Base-by-base conservation (phyloP, 306 rosid genomes). In the Prunus kanzakura region DNA sequence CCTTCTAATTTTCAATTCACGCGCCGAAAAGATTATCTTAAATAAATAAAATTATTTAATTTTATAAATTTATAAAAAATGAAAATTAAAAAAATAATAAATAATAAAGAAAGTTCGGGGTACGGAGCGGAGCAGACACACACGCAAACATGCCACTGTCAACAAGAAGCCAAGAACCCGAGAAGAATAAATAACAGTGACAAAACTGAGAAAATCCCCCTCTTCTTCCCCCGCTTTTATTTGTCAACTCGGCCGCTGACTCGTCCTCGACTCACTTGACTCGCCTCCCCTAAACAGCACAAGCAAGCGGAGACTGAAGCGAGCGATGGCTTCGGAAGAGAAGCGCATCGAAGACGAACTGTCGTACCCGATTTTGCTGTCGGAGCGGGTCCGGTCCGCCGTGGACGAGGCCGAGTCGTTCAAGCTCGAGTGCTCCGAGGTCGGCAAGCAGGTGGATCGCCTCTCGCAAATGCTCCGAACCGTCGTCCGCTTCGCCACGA, bases 401-500 rank as follows among this genome's bases (percentile, higher is more conserved):
- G 85, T 80, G 3, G 86, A 85, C 27, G 91, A 87, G 70, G 86
- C 90, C 3, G 76, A 82, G 66, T 88, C 86, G 6, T 91, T 84
- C 85, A 89, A 86, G 76, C 70, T 54, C 1, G 95, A 91, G 76
- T 91, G 95, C 71, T 52, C 84, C 22, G 91, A 91, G 57, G 93
- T 91, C 15, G 82, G 84, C 67, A 89, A 89, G 78, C 88, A 74
- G 3, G 95, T 85, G 4, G 93, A 91, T 57, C 88, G 90, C 14
- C 81, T 91, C 56, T 84, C 82, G 15, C 94, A 88, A 54, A 85
- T 85, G 89, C 93, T 91, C 61, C 91, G 97, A 58, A 72, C 83
- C 47, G 69, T 91, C 12, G 92, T 86, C 25, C 91, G 97, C 11
- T 71, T 91, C 75, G 80, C 89, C 57, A 71, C 86, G 57, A 20